Conservation (phyloP, 1,284 basidiomycete genomes). For the Ustilago esculenta region DNA sequence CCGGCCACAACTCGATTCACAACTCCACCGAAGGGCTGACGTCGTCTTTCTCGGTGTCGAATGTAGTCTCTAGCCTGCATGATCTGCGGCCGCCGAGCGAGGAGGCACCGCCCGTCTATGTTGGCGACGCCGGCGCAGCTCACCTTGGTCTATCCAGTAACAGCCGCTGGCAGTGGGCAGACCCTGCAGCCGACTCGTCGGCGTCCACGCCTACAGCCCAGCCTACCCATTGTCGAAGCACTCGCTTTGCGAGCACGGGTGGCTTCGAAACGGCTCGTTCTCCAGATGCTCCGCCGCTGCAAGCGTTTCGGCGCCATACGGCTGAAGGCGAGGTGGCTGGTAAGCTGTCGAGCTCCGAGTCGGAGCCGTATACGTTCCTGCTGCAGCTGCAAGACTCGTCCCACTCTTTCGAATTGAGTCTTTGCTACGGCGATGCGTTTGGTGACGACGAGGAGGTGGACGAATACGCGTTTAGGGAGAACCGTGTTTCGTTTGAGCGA, state of each 20-base stretch:
- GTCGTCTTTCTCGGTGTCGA: slow-evolving; percentile 13
- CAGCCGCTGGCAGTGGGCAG: slow-evolving; percentile 40
- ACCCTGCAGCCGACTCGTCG: slow-evolving; percentile 11
- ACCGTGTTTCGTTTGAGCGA: slow-evolving; percentile 70
- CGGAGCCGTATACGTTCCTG: slow-evolving; percentile 70
- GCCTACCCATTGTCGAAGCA: slow-evolving; percentile 10
- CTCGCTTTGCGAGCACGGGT: slow-evolving; percentile 38
- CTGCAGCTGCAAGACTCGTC: slow-evolving; percentile 68
- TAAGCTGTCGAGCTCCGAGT: slow-evolving; percentile 68
- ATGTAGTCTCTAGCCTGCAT: slow-evolving; percentile 23
- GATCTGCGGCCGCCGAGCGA: slow-evolving; percentile 34
- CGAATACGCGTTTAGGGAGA: slow-evolving; percentile 67
- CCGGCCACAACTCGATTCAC: slow-evolving; percentile 28
- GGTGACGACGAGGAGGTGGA: slow-evolving; percentile 57
- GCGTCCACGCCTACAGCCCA: slow-evolving; percentile 22
- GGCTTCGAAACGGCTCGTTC: slow-evolving; percentile 21
- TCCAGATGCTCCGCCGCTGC: slow-evolving; percentile 18
- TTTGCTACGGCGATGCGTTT: slow-evolving; percentile 48
- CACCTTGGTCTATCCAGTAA: slow-evolving; percentile 33
- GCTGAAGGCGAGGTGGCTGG: slow-evolving; percentile 32
- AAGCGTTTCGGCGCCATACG: slow-evolving; percentile 28
- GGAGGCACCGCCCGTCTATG: slow-evolving; percentile 18
- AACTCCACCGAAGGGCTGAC: slow-evolving; percentile 16
- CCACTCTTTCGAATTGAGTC: slow-evolving; percentile 70
- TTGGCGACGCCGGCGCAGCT: slow-evolving; percentile 23